Evolutionary conservation across 129 eudicot genomes (phyloP).

Genomic region (Helianthus annuus): DNA sequence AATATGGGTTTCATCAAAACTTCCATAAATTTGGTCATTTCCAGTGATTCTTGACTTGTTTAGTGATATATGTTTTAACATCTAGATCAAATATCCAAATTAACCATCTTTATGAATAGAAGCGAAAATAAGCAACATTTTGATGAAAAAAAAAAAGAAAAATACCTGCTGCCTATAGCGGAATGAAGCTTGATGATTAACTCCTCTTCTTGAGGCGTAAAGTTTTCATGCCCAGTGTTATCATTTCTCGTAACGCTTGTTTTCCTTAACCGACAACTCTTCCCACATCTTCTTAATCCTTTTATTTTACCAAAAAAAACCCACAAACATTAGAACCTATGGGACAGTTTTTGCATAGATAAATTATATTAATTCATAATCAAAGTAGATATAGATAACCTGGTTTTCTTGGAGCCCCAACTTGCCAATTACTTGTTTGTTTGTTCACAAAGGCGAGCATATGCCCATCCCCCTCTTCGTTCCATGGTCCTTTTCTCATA

Average conservation of each 20-base stretch:
- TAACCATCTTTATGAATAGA: background rate
- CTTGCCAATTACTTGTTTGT: conserved; percentile 47
- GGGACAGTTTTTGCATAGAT: background rate
- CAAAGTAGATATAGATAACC: conserved; percentile 34
- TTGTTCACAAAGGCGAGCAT: conserved; percentile 40
- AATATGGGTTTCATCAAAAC: too few species aligned
- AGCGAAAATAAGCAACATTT: background rate
- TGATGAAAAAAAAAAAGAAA: background rate
- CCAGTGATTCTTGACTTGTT: background rate
- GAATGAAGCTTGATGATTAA: conserved; percentile 82
- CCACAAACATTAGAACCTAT: conserved; percentile 2
- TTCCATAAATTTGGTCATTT: background rate
- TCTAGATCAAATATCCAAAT: background rate
- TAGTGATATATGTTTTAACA: background rate
- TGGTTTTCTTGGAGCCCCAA: conserved; percentile 43
- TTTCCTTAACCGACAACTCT: conserved; percentile 64
- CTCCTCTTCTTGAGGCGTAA: conserved; percentile 89
- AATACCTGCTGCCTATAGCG: conserved; percentile 87
- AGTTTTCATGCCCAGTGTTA: conserved; percentile 44
- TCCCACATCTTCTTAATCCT: conserved; percentile 66
- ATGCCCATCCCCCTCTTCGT: conserved; percentile 45
- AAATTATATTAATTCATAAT: background rate
- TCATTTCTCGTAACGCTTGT: conserved; percentile 46
- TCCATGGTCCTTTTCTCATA: conserved; percentile 45
- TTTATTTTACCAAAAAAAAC: conserved; percentile 5